These are phyloP conservation scores for Inga oerstediana DNA, from an alignment of 306 rosid species.

Conservation along the genomic window DNA sequence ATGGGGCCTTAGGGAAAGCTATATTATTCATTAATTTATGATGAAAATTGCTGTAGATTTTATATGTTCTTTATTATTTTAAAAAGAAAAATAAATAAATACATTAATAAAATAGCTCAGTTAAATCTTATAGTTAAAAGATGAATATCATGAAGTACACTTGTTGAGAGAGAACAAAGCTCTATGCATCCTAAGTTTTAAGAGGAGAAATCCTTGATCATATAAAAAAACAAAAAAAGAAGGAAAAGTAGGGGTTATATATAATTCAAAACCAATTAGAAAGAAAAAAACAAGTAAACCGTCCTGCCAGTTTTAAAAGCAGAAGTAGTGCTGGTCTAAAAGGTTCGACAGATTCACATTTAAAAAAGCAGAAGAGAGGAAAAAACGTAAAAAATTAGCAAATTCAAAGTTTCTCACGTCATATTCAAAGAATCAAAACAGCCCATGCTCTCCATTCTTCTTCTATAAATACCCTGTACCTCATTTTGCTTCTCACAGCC, in stretches of 20 bases:
- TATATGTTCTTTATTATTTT: too few species aligned
- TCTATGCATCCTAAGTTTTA: too few species aligned
- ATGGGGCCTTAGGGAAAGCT: background rate
- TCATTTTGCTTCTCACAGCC: background rate
- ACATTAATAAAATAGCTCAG: background rate
- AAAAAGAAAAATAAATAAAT: too few species aligned
- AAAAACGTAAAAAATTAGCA: background rate
- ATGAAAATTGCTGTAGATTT: too few species aligned
- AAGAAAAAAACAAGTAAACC: background rate
- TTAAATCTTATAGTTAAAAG: background rate
- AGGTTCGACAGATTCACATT: background rate
- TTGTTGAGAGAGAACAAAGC: too few species aligned
- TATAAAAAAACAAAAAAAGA: too few species aligned
- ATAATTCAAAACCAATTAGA: background rate
- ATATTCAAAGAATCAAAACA: background rate
- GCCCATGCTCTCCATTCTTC: background rate
- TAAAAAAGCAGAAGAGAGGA: background rate
- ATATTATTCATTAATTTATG: background rate
- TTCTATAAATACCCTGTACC: background rate
- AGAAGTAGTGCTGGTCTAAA: background rate
- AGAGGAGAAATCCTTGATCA: too few species aligned
- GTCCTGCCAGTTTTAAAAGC: background rate
- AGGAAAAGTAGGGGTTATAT: background rate
- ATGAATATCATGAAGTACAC: too few species aligned
- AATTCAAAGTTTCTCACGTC: background rate